Evolutionary conservation across 2,329 filamentous ascomycete genomes (phyloP).

Genomic region (Ophiocordyceps polyrhachis-furcata): DNA sequence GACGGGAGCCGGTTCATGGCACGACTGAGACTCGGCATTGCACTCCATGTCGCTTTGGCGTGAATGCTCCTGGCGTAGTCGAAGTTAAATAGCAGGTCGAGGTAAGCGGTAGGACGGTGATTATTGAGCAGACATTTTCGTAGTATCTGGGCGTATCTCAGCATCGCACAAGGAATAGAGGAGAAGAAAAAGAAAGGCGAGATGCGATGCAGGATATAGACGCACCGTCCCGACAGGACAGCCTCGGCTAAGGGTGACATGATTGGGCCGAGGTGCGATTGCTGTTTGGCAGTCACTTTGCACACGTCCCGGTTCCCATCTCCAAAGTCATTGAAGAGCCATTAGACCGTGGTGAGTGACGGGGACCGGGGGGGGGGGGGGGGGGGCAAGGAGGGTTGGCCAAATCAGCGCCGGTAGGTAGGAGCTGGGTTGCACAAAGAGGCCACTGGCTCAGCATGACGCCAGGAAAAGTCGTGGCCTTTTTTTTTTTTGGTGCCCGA

Average conservation of each 20-base stretch:
- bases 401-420: neutral
- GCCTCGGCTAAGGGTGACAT: neutral
- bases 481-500: neutral
- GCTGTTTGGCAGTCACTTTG: neutral
- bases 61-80: too few relatives aligned
- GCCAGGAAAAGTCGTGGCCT: neutral
- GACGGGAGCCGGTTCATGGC: neutral
- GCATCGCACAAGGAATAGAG: neutral
- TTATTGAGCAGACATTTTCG: neutral
- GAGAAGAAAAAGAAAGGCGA: neutral
- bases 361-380: neutral
- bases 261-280: neutral
- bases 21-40: neutral
- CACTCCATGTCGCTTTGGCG: neutral
- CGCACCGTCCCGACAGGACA: neutral
- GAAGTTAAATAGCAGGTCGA: neutral
- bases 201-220: neutral
- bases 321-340: neutral
- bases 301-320: neutral
- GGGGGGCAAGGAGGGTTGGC: neutral
- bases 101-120: neutral
- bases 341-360: neutral
- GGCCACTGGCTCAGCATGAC: neutral
- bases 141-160: neutral
- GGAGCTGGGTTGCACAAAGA: neutral